Evolutionary conservation across 148 eudicot species (phyloP), one percentile per base, ranked within the genome.

Genomic region (Nepenthes gracilis): DNA sequence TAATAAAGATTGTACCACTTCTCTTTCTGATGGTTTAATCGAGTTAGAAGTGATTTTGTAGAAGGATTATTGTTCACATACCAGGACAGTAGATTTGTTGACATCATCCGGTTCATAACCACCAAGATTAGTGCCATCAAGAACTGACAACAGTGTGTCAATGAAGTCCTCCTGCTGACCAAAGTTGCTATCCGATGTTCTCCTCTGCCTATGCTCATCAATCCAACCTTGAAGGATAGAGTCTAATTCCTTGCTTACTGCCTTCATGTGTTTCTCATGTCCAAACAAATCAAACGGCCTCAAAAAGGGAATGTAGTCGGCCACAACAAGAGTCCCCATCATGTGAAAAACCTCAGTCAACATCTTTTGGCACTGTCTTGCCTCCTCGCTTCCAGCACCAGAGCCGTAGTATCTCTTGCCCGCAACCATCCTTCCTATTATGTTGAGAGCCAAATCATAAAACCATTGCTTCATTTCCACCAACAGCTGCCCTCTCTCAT

Each of bases 81-180:
- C 78, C 74, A 65, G 9, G 7, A 55, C 33, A 12, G 78, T 75
- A 4, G 78, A 70, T 58, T 75, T 75, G 56, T 61, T 66, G 4
- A 71, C 57, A 8, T 71, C 66, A 15, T 62, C 61, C 9, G 53
- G 56, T 4, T 49, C 15, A 15, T 70, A 23, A 4, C 62, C 48
- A 36, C 13, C 40, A 11, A 14, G 14, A 1, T 7, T 13, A 2
- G 60, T 9, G 1, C 60, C 47, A 13, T 51, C 57, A 9, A 75
- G 47, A 15, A 12, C 34, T 0, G 71, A 66, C 11, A 75, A 71
- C 72, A 75, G 57, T 35, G 62, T 72, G 54, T 71, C 79, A 5
- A 75, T 67, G 58, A 75, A 75, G 54, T 75, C 79, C 15, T 75
- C 79, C 15, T 60, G 36, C n/a, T 74, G 69, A 9, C 47, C 49